Conservation (phyloP, 768 basidiomycete genomes). For the Sistotremastrum niveocremeum region DNA sequence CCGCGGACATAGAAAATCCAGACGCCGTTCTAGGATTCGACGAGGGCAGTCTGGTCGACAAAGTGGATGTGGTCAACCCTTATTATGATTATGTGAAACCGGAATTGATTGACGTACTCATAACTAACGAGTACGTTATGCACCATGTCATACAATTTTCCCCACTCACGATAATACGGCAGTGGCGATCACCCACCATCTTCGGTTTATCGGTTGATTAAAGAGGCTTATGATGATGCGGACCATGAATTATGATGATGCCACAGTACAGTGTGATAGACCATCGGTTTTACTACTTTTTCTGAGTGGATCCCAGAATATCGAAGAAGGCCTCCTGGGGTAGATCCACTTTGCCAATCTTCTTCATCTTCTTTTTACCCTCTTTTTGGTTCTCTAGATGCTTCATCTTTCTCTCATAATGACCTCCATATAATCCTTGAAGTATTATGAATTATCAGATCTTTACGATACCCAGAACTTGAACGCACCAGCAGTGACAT, state of each 20-base stretch:
- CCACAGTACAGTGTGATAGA: slow-evolving; percentile 10
- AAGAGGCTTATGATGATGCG: slow-evolving; percentile 93
- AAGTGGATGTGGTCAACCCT: slow-evolving; percentile 90
- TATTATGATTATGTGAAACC: slow-evolving; percentile 93
- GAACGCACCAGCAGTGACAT: slow-evolving; percentile 84
- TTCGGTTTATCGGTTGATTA: slow-evolving; percentile 86
- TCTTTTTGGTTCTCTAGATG: slow-evolving; percentile 86
- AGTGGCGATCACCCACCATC: slow-evolving; percentile 96
- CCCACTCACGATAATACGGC: not conserved
- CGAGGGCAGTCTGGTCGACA: slow-evolving; percentile 67
- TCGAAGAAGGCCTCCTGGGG: slow-evolving; percentile 96
- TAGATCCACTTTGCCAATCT: slow-evolving; percentile 74
- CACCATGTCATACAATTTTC: too few relatives aligned
- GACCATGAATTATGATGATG: slow-evolving; percentile 61
- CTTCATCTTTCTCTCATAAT: slow-evolving; percentile 89
- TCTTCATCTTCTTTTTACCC: slow-evolving; percentile 81
- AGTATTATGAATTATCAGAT: slow-evolving; percentile 1
- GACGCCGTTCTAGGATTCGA: slow-evolving; percentile 59
- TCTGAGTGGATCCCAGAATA: slow-evolving; percentile 50
- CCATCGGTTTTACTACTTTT: slow-evolving; percentile 1
- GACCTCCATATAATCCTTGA: slow-evolving; percentile 31
- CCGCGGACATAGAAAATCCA: slow-evolving; percentile 64
- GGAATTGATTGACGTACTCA: slow-evolving; percentile 84
- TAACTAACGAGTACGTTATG: slow-evolving; percentile 83
- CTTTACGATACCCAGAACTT: not conserved